A percentile compares a stretch with the other conserved stretches of the same genome.
Evolutionary conservation across 495 filamentous ascomycete genomes (phyloP).

Genomic region (Melanomma pulvis-pyrius): DNA sequence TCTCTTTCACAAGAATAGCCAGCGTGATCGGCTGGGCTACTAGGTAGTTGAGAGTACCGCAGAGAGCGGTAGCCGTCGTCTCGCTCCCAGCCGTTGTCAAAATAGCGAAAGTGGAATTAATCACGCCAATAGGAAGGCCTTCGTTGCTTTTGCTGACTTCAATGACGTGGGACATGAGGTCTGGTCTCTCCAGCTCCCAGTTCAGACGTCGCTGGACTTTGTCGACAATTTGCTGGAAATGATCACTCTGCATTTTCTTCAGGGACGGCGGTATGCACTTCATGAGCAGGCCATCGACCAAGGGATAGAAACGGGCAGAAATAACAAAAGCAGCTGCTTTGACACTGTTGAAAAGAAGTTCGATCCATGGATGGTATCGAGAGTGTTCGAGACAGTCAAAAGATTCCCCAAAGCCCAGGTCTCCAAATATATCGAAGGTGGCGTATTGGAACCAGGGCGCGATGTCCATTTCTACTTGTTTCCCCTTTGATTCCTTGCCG

Average conservation of each 20-base stretch:
- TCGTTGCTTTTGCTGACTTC: not conserved
- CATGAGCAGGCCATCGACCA: not conserved
- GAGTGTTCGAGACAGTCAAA: slow-evolving; percentile 10
- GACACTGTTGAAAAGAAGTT: slow-evolving; percentile 5
- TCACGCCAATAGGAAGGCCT: not conserved
- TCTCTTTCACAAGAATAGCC: slow-evolving; percentile 23
- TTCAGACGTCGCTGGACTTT: slow-evolving; percentile 6
- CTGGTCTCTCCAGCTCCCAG: slow-evolving; percentile 7
- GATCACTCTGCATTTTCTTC: slow-evolving; percentile 11
- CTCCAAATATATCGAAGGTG: slow-evolving; percentile 13
- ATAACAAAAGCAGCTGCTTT: not conserved
- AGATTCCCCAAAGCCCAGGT: slow-evolving; percentile 9
- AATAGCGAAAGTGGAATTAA: not conserved
- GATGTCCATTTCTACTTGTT: not conserved
- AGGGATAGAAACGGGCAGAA: not conserved
- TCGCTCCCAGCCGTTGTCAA: slow-evolving; percentile 37
- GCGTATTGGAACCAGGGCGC: slow-evolving; percentile 12
- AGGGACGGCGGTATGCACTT: slow-evolving; percentile 3
- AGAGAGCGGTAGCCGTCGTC: slow-evolving; percentile 37
- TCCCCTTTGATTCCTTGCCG: not conserved
- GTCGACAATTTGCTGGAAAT: not conserved
- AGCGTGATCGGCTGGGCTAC: slow-evolving; percentile 17
- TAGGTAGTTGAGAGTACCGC: slow-evolving; percentile 29
- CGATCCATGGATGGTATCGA: slow-evolving; percentile 15
- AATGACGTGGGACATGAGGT: not conserved